Percentiles rank a stretch among this genome's conserved stretches.
These are phyloP conservation scores for Paraphoma chrysanthemicola DNA, from an alignment of 2,329 filamentous ascomycete genomes.

Conservation along the genomic window DNA sequence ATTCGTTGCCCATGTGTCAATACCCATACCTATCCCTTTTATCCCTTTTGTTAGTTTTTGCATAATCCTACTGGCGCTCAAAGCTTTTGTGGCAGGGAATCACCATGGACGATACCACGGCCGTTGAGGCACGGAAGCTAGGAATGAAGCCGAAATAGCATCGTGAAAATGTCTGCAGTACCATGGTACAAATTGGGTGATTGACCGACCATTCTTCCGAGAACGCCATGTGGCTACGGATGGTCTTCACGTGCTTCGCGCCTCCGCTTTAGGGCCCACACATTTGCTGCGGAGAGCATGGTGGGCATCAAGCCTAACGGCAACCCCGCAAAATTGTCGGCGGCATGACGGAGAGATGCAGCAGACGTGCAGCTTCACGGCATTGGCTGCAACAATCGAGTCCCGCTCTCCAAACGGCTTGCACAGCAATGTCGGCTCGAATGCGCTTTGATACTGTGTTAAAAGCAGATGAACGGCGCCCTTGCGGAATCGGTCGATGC, in stretches of 20 bases:
- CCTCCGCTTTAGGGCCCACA: neutral
- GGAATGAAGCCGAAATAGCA: neutral
- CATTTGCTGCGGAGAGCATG: constrained; percentile 13
- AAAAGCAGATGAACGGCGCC: constrained; percentile 5
- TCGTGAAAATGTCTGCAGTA: neutral
- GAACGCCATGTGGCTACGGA: neutral
- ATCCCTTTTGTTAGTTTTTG: neutral
- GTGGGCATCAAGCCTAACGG: constrained; percentile 17
- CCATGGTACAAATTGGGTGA: neutral
- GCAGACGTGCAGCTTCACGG: constrained; percentile 14
- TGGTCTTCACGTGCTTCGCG: neutral
- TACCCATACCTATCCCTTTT: neutral
- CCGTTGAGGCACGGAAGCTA: neutral
- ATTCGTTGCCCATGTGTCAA: neutral
- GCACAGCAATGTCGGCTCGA: neutral
- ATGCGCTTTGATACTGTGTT: neutral
- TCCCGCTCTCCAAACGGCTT: neutral
- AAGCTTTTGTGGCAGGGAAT: neutral
- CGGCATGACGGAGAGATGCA: constrained; percentile 23
- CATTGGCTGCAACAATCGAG: constrained; percentile 4
- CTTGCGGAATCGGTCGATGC: constrained; percentile 18
- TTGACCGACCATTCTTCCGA: constrained; percentile 5
- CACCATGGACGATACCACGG: neutral
- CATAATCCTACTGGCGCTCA: neutral
- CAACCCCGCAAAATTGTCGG: constrained; percentile 24